Percentiles rank a stretch among this genome's conserved stretches.
phyloP scores from a whole-genome alignment of 2,329 filamentous ascomycete genomes.

The Phaeosphaeria sp. region DNA sequence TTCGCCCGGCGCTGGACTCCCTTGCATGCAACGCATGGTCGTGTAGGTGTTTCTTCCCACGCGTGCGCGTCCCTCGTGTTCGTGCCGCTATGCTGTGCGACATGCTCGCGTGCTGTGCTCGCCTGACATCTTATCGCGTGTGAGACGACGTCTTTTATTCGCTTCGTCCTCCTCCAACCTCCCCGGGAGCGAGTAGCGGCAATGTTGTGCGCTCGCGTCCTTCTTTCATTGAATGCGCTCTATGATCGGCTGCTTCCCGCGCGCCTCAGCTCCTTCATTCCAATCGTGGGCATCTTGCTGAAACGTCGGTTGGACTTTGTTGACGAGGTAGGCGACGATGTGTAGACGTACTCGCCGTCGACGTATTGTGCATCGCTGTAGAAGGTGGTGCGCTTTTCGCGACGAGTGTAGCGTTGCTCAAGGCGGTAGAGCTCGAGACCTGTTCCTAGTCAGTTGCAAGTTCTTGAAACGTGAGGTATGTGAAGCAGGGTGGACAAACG shows the following conservation, averaged over 20 bases:
- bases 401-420: conserved; percentile 92
- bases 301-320: conserved; percentile 37
- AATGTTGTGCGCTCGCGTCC: neutral
- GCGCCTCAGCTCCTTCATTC: conserved; percentile 42
- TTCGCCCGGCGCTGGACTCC: neutral
- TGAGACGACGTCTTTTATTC: neutral
- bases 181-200: neutral
- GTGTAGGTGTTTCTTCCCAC: neutral
- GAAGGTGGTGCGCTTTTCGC: conserved; percentile 88
- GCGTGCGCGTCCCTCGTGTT: neutral
- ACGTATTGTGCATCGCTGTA: conserved; percentile 90
- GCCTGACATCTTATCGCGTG: neutral
- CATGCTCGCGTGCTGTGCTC: neutral
- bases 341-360: conserved; percentile 92
- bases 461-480: neutral
- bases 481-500: conserved; percentile 33
- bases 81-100: neutral
- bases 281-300: conserved; percentile 43
- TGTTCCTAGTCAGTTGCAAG: conserved; percentile 34
- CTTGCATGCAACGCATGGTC: neutral
- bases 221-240: neutral
- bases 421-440: conserved; percentile 91
- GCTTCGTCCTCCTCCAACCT: neutral
- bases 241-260: conserved; percentile 12
- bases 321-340: conserved; percentile 42